Evolutionary conservation across 768 basidiomycete genomes (phyloP), one percentile per base, ranked within the genome.

Genomic region (Tylopilus plumbeoviolaceoides): DNA sequence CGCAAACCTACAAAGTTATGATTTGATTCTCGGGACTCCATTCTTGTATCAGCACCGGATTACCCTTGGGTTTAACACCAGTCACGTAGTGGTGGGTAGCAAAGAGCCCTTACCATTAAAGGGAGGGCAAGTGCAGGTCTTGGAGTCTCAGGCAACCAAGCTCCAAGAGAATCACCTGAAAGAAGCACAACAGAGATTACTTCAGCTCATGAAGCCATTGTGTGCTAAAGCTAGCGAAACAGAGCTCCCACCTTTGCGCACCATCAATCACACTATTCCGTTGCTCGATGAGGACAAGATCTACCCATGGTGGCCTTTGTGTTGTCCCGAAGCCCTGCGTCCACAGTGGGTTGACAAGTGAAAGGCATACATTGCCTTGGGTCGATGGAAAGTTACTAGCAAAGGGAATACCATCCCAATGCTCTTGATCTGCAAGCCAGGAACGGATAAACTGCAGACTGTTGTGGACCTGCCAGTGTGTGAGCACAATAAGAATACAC

Each of bases 1-100:
- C 0, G 63, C 69, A 0, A 77, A 77, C 44, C 8, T 77, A 0
- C 61, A 70, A 0, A 64, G 57, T 4, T 77, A 78, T 36, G 72
- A 79, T n/a, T 4, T 71, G 0, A 72, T 75, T 4, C 55, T 76
- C 0, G 69, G 76, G 1, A 75, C 73, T 0, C 75, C 72, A 0
- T 77, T 69, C 44, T 33, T 76, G 14, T 72, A 47, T 23, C 71
- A 73, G 25, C 67, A 75, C 11, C 9, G 9, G 8, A 11, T 31
- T 2, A 31, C 11, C 8, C 2, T 31, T 31, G 30, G 30, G 2
- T 31, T 31, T 31, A 5, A 31, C 11, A 11, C 8, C 9, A 31
- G 4, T 2, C 11, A 11, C 5, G 30, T 31, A 2, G 9, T 31
- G 2, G 30, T 31, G 4, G 30, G 30, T 11, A 31, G 30, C 9